Evolutionary conservation across 2,329 filamentous ascomycete species (phyloP).

Genomic region (Penicillium sumatraense): DNA sequence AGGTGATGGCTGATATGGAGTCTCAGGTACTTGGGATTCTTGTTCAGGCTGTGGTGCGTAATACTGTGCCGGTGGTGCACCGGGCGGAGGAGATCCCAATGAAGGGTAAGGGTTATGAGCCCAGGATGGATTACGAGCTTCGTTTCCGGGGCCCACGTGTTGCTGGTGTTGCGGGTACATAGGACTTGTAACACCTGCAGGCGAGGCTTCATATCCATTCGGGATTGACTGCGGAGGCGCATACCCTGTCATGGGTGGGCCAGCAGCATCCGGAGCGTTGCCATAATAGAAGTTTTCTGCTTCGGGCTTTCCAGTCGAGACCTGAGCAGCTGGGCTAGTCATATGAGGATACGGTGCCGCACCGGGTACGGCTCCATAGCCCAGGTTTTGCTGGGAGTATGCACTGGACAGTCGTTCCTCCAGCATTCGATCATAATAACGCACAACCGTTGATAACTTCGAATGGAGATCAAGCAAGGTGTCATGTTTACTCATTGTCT

Average conservation of each 20-base stretch:
- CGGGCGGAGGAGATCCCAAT: conserved; percentile 21
- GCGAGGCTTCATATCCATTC: conserved; percentile 16
- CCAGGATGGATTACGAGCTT: conserved; percentile 20
- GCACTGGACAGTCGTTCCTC: conserved; percentile 93
- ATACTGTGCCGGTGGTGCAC: conserved; percentile 16
- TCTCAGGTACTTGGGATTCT: conserved; percentile 18
- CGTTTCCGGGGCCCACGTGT: conserved; percentile 9
- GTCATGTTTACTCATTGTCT: conserved; percentile 99
- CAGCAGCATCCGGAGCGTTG: conserved; percentile 17
- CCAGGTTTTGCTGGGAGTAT: conserved; percentile 78
- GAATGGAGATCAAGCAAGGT: conserved; percentile 91
- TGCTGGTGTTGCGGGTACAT: conserved; percentile 20
- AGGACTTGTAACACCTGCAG: conserved; percentile 10
- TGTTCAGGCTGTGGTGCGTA: conserved; percentile 20
- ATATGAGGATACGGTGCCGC: conserved; percentile 25
- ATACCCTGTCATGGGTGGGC: conserved; percentile 15
- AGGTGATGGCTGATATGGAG: conserved; percentile 24
- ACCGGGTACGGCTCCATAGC: conserved; percentile 53
- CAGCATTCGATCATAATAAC: conserved; percentile 97
- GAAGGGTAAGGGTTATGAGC: conserved; percentile 23
- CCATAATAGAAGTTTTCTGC: conserved; percentile 31
- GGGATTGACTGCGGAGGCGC: conserved; percentile 13
- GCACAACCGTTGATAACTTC: conserved; percentile 92
- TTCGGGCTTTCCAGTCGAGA: conserved; percentile 18
- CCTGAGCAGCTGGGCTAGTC: conserved; percentile 16